Evolutionary conservation across 1,284 basidiomycete species (phyloP), one percentile per base, ranked within the genome.

Genomic region (Heliocybe sulcata): DNA sequence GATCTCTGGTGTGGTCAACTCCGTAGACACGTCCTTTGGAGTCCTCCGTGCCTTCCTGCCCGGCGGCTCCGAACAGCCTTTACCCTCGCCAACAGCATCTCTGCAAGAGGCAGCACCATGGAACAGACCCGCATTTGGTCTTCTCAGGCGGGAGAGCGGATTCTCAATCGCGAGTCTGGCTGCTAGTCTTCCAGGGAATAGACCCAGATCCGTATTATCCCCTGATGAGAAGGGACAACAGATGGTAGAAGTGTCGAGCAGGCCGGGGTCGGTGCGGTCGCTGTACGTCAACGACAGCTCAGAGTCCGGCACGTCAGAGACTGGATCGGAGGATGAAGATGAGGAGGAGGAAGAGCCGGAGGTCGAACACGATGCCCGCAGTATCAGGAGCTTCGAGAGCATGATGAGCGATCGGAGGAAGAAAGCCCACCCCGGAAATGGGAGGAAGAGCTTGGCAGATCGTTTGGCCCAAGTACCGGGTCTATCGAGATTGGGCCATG

Each of bases 91-190:
- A 56, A 66, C 67, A 53, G 59, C 67, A 1, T 61, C 65, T 45
- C 52, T 60, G 9, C 65, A 68, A 42, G 63, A 70, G 45, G 56
- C 64, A 1, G 65, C 72, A 3, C 69, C 71, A 35, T 74, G 74
- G 72, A 74, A 74, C 12, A 74, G 75, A 35, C 77, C 81, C 3
- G 74, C 80, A 1, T 83, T 88, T 60, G 84, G 83, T 8, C 68
- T 88, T 16, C 69, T 89, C 10, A 74, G 88, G 27, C 76, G 87
- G 48, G 87, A 90, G 51, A 85, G 82, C 14, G 82, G 82, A 1
- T 93, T 93, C 65, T 91, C 89, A 14, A 87, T 93, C 55, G 87
- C 89, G 4, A 87, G 82, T 60, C 77, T 94, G 20, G 83, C 89
- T 0, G 86, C 83, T 3, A 81, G 77, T 19, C 73, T 86, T 2